Conservation (phyloP, 768 basidiomycete genomes). For the Amanita muscaria region DNA sequence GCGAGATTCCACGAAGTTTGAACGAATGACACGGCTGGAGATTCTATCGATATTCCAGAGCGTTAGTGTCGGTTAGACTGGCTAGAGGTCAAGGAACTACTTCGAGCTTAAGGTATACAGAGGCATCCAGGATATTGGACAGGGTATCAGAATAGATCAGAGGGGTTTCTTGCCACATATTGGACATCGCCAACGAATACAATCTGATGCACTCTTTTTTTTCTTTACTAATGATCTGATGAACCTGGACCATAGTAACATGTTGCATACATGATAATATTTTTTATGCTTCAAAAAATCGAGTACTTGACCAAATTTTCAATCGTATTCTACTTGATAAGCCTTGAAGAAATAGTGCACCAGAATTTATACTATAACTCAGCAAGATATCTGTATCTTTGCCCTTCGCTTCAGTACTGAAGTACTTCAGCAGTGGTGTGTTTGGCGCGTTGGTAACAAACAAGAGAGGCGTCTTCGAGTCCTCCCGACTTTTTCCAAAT, state of each 20-base stretch:
- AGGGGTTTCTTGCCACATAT: conserved; percentile 55
- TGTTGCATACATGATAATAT: no score
- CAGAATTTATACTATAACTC: no score
- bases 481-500: not conserved
- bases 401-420: no score
- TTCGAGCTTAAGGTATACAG: conserved; percentile 68
- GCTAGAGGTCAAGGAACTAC: conserved; percentile 23
- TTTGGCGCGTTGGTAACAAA: no score
- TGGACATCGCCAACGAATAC: not conserved
- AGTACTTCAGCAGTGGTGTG: no score
- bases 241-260: no score
- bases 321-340: no score
- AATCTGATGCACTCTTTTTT: not conserved
- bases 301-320: no score
- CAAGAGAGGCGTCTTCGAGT: no score
- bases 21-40: conserved; percentile 69
- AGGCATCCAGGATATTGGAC: conserved; percentile 40
- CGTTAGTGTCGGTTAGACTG: not conserved
- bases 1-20: conserved; percentile 67
- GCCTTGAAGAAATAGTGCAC: no score
- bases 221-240: not conserved
- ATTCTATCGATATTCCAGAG: conserved; percentile 32
- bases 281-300: no score
- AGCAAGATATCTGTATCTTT: no score
- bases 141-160: conserved; percentile 52